Evolutionary conservation across 768 basidiomycete genomes (phyloP), one percentile per base, ranked within the genome.

Genomic region (Mycena chlorophos): DNA sequence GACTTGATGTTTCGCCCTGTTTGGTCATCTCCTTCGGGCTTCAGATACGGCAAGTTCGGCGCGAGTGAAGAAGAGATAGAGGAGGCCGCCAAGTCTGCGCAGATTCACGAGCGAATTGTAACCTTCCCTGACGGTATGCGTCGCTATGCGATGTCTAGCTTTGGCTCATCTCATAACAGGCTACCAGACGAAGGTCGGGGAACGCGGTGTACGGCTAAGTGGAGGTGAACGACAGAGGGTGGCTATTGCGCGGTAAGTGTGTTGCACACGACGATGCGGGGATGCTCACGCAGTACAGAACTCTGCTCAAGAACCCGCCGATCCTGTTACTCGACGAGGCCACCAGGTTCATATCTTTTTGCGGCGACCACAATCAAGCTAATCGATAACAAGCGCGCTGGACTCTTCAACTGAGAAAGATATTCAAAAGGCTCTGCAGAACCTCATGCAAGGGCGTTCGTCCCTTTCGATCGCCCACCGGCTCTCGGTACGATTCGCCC

Each of bases 201-300:
- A 95, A 71, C 79, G 94, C 22, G 94, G 93, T 19, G 83, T 94
- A 17, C 74, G 93, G 38, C 72, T 95, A 29, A 87, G 85, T 56
- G 94, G 93, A 3, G 94, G 94, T 10, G 92, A 95, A 75, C 92
- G 92, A 72, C 91, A 94, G 68, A 79, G 92, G 19, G 89, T 94
- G 1, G 88, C 91, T 4, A 91, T 96, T 66, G 92, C 93, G 0
- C 52, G 59, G 59, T 60, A 54, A 5, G 54, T 3, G 22, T 26
- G 17, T 52, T 31, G 43, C 42, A 6, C 22, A 43, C 10, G n/a
- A n/a, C n/a, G 3, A 40, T 16, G 6, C 30, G 20, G 20, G 27
- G 20, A 25, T 8, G 17, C 6, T 20, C 31, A 43, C 13, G 28
- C 29, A 19, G 22, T 52, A 20, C 10, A 74, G 93, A 52, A 94